Evolutionary conservation across 2,329 filamentous ascomycete species (phyloP).

Genomic region (Lecanosticta acicola): DNA sequence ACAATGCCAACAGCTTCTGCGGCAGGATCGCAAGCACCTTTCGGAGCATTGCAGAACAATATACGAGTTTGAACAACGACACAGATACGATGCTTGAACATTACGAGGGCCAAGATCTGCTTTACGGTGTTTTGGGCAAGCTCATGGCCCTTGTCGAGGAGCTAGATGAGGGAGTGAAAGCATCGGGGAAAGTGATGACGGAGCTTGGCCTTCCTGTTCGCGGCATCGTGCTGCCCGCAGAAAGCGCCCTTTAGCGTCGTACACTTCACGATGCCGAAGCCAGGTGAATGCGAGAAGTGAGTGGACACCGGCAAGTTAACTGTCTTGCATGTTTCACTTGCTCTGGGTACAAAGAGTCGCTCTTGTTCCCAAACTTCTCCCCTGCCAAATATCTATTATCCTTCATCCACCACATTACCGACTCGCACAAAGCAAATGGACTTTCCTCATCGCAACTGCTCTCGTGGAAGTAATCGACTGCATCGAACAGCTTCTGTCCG

Average conservation of each 20-base stretch:
- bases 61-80: neutral
- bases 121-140: neutral
- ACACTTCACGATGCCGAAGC: neutral
- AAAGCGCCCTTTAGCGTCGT: neutral
- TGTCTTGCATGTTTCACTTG: neutral
- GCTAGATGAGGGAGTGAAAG: neutral
- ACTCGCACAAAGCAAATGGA: too few species aligned
- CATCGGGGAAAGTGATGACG: neutral
- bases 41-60: neutral
- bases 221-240: neutral
- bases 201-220: neutral
- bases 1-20: neutral
- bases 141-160: neutral
- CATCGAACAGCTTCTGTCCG: conserved; percentile 5
- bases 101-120: neutral
- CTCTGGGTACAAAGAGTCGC: neutral
- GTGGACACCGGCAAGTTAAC: too few species aligned
- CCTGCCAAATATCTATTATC: too few species aligned
- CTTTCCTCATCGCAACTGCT: conserved; percentile 5
- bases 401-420: too few species aligned
- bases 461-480: neutral
- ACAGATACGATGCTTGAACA: neutral
- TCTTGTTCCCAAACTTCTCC: neutral
- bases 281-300: neutral
- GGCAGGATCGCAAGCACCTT: neutral